Evolutionary conservation across 2,329 filamentous ascomycete genomes (phyloP), one percentile per base, ranked within the genome.

Genomic region (Verruconis gallopava): DNA sequence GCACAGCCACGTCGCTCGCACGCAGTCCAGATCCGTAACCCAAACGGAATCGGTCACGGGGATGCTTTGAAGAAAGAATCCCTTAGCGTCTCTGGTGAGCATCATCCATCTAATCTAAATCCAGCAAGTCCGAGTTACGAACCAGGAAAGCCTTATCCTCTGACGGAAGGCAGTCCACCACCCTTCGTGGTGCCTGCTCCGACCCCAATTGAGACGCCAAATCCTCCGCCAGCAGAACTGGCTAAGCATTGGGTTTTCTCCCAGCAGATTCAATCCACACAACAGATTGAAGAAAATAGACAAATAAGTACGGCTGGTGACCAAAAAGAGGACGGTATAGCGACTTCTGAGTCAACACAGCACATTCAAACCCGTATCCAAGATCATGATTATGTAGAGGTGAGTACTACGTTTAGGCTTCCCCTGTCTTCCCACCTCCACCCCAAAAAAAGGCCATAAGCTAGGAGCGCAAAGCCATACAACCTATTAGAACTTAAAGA

Each of bases 71-170:
- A n/a, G 6, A 9, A 30, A 30, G 25, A n/a, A 9, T 9, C 25
- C 25, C n/a, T n/a, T 9, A 30, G 25, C 25, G 25, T n/a, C 25
- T n/a, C 25, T 30, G n/a, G 25, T 30, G 25, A n/a, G 6, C 9
- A 30, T 9, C 25, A 30, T 30, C 28, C 9, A 35, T 59, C 58
- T 11, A 47, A 44, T 15, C 47, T 63, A n/a, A 55, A 63, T 32
- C 60, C 60, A 5, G 59, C 59, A 48, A 62, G 58, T 21, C 60
- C 60, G 5, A 61, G 57, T 3, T 63, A 62, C 35, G 56, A 62
- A 45, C 60, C 60, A 6, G 35, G 44, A 14, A 48, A 47, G 19
- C 42, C 42, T 18, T 43, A 36, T 21, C 34, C 41, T 28, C 41
- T 42, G 2, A 42, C 30, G 3, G 40, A 42, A 17, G 40, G 40